Conservation (phyloP, 2,329 filamentous ascomycete species). For the Lizonia empirigonia region DNA sequence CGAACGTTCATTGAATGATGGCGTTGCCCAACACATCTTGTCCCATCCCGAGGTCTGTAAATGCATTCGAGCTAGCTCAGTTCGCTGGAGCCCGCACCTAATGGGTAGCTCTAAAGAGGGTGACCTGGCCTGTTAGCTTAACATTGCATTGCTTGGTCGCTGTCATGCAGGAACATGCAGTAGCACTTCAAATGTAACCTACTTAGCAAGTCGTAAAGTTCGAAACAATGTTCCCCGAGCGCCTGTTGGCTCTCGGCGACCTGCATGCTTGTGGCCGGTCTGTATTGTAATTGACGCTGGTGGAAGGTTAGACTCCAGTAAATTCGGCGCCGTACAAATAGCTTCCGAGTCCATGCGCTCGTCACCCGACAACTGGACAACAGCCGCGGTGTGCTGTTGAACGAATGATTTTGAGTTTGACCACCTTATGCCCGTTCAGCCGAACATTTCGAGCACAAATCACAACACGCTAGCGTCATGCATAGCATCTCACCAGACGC, state of each 20-base stretch:
- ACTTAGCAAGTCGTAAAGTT: not conserved
- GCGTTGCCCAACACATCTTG: too few relatives aligned
- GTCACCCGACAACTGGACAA: not conserved
- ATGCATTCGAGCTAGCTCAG: too few relatives aligned
- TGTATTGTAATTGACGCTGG: not conserved
- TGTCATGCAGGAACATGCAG: too few relatives aligned
- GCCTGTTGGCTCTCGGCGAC: not conserved
- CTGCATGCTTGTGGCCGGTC: not conserved
- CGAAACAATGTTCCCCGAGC: not conserved
- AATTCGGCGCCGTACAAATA: not conserved
- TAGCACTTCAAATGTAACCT: too few relatives aligned
- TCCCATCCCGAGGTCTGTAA: too few relatives aligned
- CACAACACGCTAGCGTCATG: conserved; percentile 13
- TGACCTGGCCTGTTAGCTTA: too few relatives aligned
- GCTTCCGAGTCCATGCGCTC: not conserved
- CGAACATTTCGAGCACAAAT: not conserved
- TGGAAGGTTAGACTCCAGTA: not conserved
- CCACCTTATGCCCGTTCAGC: not conserved
- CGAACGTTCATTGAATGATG: too few relatives aligned
- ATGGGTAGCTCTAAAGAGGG: too few relatives aligned
- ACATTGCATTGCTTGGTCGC: too few relatives aligned
- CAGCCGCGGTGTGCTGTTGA: not conserved
- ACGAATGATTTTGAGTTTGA: not conserved
- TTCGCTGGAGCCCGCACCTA: too few relatives aligned
- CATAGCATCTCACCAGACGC: not conserved